Conservation (phyloP, 106 monocot genomes). For the Acorus gramineus region DNA sequence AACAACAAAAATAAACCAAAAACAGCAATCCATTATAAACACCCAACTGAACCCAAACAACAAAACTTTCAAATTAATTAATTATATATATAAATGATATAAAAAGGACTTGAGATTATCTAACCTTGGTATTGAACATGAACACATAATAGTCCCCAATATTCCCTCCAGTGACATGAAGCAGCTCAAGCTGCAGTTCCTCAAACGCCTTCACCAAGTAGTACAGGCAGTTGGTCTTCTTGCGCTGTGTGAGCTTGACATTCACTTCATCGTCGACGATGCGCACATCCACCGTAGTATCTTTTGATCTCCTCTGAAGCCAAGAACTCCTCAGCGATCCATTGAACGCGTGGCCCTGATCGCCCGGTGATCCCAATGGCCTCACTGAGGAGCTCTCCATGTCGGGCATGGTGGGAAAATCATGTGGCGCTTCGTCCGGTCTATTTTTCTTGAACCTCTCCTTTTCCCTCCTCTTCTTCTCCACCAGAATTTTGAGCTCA, state of each 20-base stretch:
- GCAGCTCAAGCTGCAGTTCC: constrained; percentile 65
- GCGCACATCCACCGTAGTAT: constrained; percentile 72
- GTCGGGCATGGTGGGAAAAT: constrained; percentile 15
- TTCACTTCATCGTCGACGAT: constrained; percentile 92
- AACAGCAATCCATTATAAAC: background rate
- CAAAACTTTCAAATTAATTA: background rate
- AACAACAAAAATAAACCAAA: background rate
- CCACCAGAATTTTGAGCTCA: constrained; percentile 64
- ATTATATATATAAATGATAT: background rate
- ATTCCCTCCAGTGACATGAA: constrained; percentile 62
- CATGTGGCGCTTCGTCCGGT: constrained; percentile 12
- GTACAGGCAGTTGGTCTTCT: constrained; percentile 56
- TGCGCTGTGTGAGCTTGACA: constrained; percentile 73
- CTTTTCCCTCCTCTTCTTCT: constrained; percentile 49
- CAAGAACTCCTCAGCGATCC: constrained; percentile 71
- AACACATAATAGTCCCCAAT: constrained; percentile 80
- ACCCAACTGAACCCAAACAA: too few species aligned
- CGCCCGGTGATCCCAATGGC: constrained; percentile 15
- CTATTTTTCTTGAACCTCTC: constrained; percentile 24
- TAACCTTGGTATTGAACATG: constrained; percentile 93
- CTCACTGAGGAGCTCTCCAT: constrained; percentile 53
- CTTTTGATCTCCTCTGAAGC: constrained; percentile 71
- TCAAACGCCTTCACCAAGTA: constrained; percentile 51
- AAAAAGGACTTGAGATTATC: background rate
- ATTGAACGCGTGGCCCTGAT: constrained; percentile 21